phyloP scores from a whole-genome alignment of 1,139 yeast genomes.

The Suhomyces atakaporum region DNA sequence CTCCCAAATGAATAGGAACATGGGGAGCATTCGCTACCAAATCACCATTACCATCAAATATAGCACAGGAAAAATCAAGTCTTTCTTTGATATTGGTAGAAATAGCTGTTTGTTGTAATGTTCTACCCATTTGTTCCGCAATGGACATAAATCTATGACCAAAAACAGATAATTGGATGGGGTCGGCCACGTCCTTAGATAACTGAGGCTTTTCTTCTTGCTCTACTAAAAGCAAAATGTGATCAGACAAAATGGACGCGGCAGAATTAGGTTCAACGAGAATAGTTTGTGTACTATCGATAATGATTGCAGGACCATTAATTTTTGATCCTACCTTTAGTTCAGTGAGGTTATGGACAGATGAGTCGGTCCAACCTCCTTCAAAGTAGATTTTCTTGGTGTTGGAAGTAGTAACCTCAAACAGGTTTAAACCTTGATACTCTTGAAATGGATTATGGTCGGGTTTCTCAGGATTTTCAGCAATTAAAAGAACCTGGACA shows the following conservation, averaged over 20 bases:
- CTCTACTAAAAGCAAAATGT: constrained; percentile 47
- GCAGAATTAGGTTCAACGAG: constrained; percentile 69
- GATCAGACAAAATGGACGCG: constrained; percentile 65
- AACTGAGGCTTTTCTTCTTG: constrained; percentile 26
- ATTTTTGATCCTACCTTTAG: constrained; percentile 56
- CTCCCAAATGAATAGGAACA: constrained; percentile 84
- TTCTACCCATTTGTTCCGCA: constrained; percentile 88
- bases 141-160: constrained; percentile 86
- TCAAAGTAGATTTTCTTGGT: constrained; percentile 34
- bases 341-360: constrained; percentile 52
- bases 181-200: constrained; percentile 51
- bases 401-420: constrained; percentile 8
- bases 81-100: constrained; percentile 87
- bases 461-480: constrained; percentile 33
- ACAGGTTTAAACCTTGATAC: constrained; percentile 15
- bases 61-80: constrained; percentile 81
- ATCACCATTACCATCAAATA: constrained; percentile 73
- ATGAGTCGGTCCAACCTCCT: constrained; percentile 52
- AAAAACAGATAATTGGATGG: constrained; percentile 73
- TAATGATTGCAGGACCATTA: constrained; percentile 78
- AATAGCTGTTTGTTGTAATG: constrained; percentile 75
- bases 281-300: constrained; percentile 86
- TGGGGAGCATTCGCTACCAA: constrained; percentile 87
- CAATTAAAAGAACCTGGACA: constrained; percentile 56
- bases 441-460: constrained; percentile 39